A percentile compares a stretch with the other conserved stretches of the same genome.
Evolutionary conservation across 1,139 yeast species (phyloP).

Genomic region (Debaryomyces nepalensis): DNA sequence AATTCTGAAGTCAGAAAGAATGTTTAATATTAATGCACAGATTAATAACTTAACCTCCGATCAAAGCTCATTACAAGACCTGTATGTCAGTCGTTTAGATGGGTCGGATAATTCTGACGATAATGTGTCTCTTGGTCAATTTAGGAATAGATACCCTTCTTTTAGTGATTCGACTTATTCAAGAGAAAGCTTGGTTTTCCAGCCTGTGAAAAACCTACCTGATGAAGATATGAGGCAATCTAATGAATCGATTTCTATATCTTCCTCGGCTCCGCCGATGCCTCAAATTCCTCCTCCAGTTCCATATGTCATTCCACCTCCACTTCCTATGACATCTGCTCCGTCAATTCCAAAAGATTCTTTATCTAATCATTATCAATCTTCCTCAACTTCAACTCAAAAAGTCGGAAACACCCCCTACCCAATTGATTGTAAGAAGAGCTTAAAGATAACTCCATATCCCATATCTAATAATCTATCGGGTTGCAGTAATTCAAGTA

Average conservation of each 20-base stretch:
- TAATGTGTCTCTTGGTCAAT: slow-evolving; percentile 5
- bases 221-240: not conserved
- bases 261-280: not conserved
- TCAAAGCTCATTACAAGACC: not conserved
- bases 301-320: slow-evolving; percentile 13
- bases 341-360: not conserved
- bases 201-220: not conserved
- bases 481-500: not conserved
- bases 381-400: slow-evolving; percentile 29
- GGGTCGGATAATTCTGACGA: slow-evolving; percentile 6
- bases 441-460: slow-evolving; percentile 28
- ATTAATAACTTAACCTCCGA: not conserved
- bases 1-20: slow-evolving; percentile 7
- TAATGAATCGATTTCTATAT: not conserved
- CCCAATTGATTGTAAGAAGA: slow-evolving; percentile 21
- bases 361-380: slow-evolving; percentile 10
- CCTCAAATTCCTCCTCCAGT: slow-evolving; percentile 11
- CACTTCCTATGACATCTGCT: not conserved
- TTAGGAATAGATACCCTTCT: slow-evolving; percentile 11
- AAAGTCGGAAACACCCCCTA: slow-evolving; percentile 20
- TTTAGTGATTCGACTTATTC: slow-evolving; percentile 1
- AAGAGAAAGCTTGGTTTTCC: slow-evolving; percentile 8
- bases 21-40: not conserved
- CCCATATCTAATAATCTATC: slow-evolving; percentile 16
- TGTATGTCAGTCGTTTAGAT: not conserved